These are phyloP conservation scores for Pyrus communis DNA, from an alignment of 306 rosid genomes.

Conservation along the genomic window DNA sequence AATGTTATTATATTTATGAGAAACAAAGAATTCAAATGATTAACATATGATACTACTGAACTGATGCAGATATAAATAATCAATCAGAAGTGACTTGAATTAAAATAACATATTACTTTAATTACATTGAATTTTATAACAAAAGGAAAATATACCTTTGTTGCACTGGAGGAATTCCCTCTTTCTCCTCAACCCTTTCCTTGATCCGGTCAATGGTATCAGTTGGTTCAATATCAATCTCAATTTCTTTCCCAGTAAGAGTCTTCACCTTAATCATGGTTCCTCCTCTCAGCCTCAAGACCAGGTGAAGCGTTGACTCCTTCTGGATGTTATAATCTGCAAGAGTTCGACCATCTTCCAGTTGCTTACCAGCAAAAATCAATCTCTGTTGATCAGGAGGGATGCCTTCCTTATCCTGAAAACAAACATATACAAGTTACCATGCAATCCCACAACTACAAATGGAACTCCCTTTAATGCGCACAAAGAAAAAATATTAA, in stretches of 20 bases:
- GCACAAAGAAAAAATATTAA: not conserved
- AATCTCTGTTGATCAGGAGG: constrained; percentile 96
- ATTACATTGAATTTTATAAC: not conserved
- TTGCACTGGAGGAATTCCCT: constrained; percentile 98
- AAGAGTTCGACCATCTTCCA: constrained; percentile 95
- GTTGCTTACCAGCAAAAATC: constrained; percentile 97
- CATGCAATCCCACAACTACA: not conserved
- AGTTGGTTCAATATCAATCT: constrained; percentile 90
- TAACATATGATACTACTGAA: not conserved
- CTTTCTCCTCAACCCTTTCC: constrained; percentile 97
- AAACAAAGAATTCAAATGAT: not conserved
- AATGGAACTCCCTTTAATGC: not conserved
- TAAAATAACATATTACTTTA: not conserved
- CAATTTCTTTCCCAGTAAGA: constrained; percentile 95
- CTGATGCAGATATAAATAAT: not conserved
- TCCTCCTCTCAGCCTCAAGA: constrained; percentile 95
- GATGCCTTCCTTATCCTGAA: constrained; percentile 96
- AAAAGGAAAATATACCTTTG: constrained; percentile 47
- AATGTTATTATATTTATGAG: not conserved
- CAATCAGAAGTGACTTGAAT: not conserved
- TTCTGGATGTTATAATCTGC: constrained; percentile 94
- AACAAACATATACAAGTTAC: not conserved
- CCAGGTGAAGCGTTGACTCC: constrained; percentile 95
- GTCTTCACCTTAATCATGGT: constrained; percentile 99
- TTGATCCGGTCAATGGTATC: constrained; percentile 91